Evolutionary conservation across 2,329 filamentous ascomycete species (phyloP).

Genomic region (Fusarium scirpi): DNA sequence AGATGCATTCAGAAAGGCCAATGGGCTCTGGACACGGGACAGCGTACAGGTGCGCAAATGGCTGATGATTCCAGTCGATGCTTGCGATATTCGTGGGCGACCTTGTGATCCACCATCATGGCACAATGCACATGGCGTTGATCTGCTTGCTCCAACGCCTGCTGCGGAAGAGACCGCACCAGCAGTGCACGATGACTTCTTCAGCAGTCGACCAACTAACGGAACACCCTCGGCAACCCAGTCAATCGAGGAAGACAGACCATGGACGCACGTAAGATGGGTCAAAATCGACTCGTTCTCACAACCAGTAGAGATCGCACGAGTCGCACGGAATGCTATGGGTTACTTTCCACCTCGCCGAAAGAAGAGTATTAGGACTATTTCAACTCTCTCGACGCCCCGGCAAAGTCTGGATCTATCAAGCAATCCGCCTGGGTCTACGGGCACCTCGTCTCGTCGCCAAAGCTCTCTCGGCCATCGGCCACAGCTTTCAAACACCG

Average conservation of each 20-base stretch:
- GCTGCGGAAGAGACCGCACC: conserved; percentile 45
- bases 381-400: conserved; percentile 75
- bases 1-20: conserved; percentile 85
- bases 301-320: conserved; percentile 84
- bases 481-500: conserved; percentile 50
- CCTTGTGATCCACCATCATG: conserved; percentile 67
- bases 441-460: conserved; percentile 55
- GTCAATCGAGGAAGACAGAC: conserved; percentile 65
- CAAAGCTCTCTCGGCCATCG: conserved; percentile 57
- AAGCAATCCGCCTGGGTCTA: conserved; percentile 56
- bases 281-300: conserved; percentile 78
- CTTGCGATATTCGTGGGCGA: conserved; percentile 84
- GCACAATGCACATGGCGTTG: conserved; percentile 56
- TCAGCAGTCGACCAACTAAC: conserved; percentile 53
- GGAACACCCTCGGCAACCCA: conserved; percentile 47
- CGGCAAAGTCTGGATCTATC: conserved; percentile 72
- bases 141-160: conserved; percentile 66
- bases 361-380: conserved; percentile 81
- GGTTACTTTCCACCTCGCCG: conserved; percentile 93
- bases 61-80: conserved; percentile 87
- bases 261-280: conserved; percentile 92
- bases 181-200: conserved; percentile 56
- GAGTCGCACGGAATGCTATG: conserved; percentile 81
- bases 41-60: conserved; percentile 86
- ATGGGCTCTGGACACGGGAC: conserved; percentile 95